Conservation (phyloP, 495 filamentous ascomycete genomes). For the Aspergillus conjunctus region DNA sequence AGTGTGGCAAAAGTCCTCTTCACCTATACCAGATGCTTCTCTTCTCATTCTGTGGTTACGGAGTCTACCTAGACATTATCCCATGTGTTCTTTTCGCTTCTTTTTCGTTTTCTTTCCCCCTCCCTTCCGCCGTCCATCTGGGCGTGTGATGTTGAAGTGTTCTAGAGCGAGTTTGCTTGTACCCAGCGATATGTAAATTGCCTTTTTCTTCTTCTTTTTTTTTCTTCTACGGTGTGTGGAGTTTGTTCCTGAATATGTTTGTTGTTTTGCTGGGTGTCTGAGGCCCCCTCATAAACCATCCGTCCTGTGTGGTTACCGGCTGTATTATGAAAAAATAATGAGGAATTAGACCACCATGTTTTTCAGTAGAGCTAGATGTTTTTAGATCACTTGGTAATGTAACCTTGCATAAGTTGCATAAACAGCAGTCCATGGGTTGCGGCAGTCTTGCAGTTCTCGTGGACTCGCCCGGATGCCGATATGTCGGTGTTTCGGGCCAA, state of each 20-base stretch:
- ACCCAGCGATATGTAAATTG: background rate
- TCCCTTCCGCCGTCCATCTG: background rate
- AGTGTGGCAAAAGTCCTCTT: background rate
- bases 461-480: no score
- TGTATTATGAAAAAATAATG: background rate
- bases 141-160: background rate
- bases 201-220: background rate
- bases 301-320: background rate
- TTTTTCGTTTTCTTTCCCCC: background rate
- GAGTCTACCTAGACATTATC: background rate
- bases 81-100: background rate
- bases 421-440: no score
- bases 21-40: background rate
- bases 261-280: background rate
- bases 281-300: background rate
- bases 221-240: background rate
- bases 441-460: no score
- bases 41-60: background rate
- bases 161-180: background rate
- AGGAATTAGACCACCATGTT: background rate
- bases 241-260: background rate
- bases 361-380: no score
- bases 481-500: no score
- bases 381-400: no score
- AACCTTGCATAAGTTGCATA: no score